Evolutionary conservation across 2,329 filamentous ascomycete genomes (phyloP).

Genomic region (Harringtonia aguacate): DNA sequence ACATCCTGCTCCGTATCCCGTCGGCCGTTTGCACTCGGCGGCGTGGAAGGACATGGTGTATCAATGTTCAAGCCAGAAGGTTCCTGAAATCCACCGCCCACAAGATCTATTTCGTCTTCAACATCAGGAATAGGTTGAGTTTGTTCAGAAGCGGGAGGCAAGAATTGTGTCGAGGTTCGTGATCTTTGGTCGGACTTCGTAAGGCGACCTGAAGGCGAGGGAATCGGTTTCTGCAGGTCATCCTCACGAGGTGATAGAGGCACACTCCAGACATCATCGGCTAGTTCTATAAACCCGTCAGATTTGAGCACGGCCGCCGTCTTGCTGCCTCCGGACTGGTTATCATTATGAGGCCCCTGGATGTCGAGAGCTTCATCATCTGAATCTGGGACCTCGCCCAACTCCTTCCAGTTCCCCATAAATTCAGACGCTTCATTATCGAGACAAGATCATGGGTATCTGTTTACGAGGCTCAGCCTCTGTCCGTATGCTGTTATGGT

Average conservation of each 20-base stretch:
- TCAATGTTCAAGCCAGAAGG: background rate
- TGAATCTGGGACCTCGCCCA: constrained; percentile 33
- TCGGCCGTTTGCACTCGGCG: no score
- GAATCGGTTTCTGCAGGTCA: background rate
- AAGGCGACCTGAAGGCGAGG: background rate
- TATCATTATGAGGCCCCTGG: constrained; percentile 11
- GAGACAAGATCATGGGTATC: background rate
- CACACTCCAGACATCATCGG: constrained; percentile 1
- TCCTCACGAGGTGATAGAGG: background rate
- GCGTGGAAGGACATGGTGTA: background rate
- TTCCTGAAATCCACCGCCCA: background rate
- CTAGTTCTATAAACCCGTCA: background rate
- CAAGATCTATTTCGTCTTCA: constrained; percentile 11
- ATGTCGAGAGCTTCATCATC: constrained; percentile 30
- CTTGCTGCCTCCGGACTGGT: background rate
- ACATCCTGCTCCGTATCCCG: background rate
- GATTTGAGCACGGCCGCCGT: background rate
- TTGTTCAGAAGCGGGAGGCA: background rate
- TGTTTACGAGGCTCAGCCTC: background rate
- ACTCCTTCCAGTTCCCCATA: constrained; percentile 32
- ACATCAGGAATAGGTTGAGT: background rate
- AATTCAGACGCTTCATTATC: constrained; percentile 19
- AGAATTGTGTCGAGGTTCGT: background rate
- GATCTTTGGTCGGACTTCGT: background rate
- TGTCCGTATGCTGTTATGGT: background rate